A percentile compares a stretch with the other conserved stretches of the same genome.
Conservation (phyloP, 768 basidiomycete genomes). For the Russula foetens region DNA sequence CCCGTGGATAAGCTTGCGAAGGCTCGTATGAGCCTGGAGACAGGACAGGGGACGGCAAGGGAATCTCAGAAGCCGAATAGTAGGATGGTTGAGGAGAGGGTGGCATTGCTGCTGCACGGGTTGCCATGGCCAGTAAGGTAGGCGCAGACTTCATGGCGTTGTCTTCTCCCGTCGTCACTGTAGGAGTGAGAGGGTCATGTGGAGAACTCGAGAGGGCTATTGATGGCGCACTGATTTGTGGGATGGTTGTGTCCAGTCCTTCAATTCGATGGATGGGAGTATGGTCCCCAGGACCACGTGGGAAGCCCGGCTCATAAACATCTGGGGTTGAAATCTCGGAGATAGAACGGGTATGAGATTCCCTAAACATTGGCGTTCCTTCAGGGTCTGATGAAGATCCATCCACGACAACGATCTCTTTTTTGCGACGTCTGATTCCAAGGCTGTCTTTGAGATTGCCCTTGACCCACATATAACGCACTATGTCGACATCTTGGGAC, state of each 20-base stretch:
- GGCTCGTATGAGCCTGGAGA: slow-evolving; percentile 24
- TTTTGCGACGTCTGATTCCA: slow-evolving; percentile 55
- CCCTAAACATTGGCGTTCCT: slow-evolving; percentile 62
- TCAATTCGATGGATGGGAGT: background rate
- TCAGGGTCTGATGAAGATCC: slow-evolving; percentile 38
- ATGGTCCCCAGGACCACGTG: slow-evolving; percentile 25
- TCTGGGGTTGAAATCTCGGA: slow-evolving; percentile 44
- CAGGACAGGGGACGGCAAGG: slow-evolving; percentile 50
- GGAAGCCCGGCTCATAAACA: slow-evolving; percentile 41
- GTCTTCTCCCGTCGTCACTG: background rate
- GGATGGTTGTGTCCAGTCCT: background rate
- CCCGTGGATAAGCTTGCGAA: slow-evolving; percentile 24
- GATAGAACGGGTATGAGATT: slow-evolving; percentile 52
- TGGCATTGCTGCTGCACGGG: slow-evolving; percentile 21
- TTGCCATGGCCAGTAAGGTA: slow-evolving; percentile 15
- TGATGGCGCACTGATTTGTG: background rate
- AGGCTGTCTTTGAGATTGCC: slow-evolving; percentile 79
- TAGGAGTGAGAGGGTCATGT: background rate
- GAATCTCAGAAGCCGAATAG: slow-evolving; percentile 46
- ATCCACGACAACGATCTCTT: slow-evolving; percentile 22
- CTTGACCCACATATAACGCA: slow-evolving; percentile 86
- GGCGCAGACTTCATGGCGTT: background rate
- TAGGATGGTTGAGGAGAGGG: slow-evolving; percentile 37
- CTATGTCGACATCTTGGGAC: slow-evolving; percentile 82
- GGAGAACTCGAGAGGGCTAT: background rate